Evolutionary conservation across 164 flowering plant species (phyloP).

Genomic region (Vitis cinerea): DNA sequence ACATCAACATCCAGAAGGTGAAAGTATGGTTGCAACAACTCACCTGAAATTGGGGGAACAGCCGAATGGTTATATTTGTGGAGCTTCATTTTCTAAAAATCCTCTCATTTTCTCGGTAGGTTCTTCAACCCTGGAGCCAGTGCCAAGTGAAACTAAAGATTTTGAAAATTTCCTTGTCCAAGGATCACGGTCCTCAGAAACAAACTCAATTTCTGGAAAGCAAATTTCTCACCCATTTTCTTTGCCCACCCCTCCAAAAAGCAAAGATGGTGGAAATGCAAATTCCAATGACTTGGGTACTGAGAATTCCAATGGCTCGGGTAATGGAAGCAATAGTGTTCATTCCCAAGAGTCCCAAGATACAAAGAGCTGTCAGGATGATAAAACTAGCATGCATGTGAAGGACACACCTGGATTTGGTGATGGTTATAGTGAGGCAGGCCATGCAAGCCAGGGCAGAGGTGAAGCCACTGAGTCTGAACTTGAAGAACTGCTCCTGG

Average conservation of each 20-base stretch:
- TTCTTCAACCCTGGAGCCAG: background rate
- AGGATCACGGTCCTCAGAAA: background rate
- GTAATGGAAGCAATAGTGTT: constrained; percentile 11
- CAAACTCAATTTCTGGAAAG: constrained; percentile 5
- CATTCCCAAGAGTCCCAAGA: background rate
- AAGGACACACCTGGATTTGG: constrained; percentile 5
- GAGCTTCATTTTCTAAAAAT: background rate
- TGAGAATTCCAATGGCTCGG: background rate
- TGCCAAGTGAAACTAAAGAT: background rate
- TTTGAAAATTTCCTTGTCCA: background rate
- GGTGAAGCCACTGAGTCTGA: background rate
- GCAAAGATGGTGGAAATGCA: constrained; percentile 3
- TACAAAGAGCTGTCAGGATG: background rate
- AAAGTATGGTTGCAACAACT: background rate
- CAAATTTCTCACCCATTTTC: background rate
- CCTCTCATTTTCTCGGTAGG: constrained; percentile 1
- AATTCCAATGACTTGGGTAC: constrained; percentile 6
- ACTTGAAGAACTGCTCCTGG: constrained; percentile 1
- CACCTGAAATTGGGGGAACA: constrained; percentile 3
- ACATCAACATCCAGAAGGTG: constrained; percentile 1
- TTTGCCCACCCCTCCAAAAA: constrained; percentile 4
- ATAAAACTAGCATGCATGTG: background rate
- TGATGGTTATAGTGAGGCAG: constrained; percentile 3
- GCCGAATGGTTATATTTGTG: background rate
- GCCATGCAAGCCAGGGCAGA: background rate